Conservation (phyloP, 345 rosid species). For the Hibiscus trionum region DNA sequence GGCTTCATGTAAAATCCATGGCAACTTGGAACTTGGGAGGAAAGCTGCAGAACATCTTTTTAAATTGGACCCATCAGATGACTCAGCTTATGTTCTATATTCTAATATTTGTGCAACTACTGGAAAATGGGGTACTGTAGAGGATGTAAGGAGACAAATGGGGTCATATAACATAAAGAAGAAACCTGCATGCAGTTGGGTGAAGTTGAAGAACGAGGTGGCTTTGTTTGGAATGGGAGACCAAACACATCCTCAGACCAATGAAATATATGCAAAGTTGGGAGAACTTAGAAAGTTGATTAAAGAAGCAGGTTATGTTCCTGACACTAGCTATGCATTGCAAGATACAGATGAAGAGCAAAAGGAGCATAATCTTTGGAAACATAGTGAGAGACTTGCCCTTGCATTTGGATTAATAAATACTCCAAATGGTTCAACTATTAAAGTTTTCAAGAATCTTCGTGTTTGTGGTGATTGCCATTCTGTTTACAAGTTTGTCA, state of each 20-base stretch:
- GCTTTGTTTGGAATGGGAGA: conserved; percentile 74
- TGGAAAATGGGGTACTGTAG: conserved; percentile 73
- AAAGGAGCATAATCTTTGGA: conserved; percentile 84
- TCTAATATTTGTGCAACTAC: conserved; percentile 78
- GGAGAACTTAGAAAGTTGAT: conserved; percentile 70
- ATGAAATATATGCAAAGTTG: conserved; percentile 57
- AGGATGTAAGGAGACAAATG: conserved; percentile 66
- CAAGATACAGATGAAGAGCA: conserved; percentile 94
- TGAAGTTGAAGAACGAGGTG: conserved; percentile 56
- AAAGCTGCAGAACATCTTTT: conserved; percentile 62
- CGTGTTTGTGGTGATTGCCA: conserved; percentile 84
- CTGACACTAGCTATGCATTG: conserved; percentile 69
- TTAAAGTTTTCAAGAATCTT: conserved; percentile 74
- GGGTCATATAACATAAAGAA: conserved; percentile 59
- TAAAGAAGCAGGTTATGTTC: conserved; percentile 67
- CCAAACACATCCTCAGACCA: conserved; percentile 46
- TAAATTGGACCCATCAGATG: conserved; percentile 62
- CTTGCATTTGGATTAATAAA: conserved; percentile 64
- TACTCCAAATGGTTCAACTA: conserved; percentile 47
- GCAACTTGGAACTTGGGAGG: conserved; percentile 62
- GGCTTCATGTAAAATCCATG: conserved; percentile 71
- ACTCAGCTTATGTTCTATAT: conserved; percentile 73
- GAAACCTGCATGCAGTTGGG: conserved; percentile 93
- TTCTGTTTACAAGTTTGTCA: conserved; percentile 66
- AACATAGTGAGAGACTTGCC: conserved; percentile 85